Base-by-base conservation (phyloP, 202 grass and related monocot species). In the Setaria viridis region DNA sequence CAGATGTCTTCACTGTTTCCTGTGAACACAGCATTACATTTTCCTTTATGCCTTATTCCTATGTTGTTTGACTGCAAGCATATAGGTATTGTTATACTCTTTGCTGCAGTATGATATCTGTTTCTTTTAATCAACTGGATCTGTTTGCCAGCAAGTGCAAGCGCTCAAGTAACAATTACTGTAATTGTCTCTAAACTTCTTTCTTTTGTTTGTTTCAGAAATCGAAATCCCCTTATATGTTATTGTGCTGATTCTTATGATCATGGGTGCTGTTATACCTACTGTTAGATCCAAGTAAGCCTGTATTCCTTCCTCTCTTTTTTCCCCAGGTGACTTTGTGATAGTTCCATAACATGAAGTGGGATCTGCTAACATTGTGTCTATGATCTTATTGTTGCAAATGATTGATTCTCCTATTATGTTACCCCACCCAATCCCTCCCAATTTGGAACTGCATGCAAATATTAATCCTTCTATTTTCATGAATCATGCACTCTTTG, bases 211-310 rank as follows among this genome's bases (percentile, higher is more conserved):
- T 92, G 57, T 89, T 73, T 70, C 96, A 99, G 96, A 93, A 89
- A 94, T 85, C 30, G 89, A 95, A 92, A 94, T 81, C 62, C 93
- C 96, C 37, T 35, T 95, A 39, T 98, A 91, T 73, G 84, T 88
- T 74, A 78, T 94, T 69, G 96, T 95, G 79, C 69, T 99, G 79
- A 82, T 95, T 84, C 80, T 94, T 81, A 92, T 99, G 91, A 88
- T 94, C 77, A n/a, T 84, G n/a, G 91, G 72, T 90, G 91, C 85
- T 67, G 96, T 99, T 59, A 69, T 98, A 51, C 96, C 96, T 48
- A 99, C 96, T 76, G 87, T 94, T 91, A 74, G 82, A 82, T 95
- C 96, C 88, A 99, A 99, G 93, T 99, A 87, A 92, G 93, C 74
- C 54, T 82, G 25, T 84, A 41, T 56, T 67, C 14, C 34, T 70